phyloP scores from a whole-genome alignment of 306 rosid genomes.

The Datisca glomerata region DNA sequence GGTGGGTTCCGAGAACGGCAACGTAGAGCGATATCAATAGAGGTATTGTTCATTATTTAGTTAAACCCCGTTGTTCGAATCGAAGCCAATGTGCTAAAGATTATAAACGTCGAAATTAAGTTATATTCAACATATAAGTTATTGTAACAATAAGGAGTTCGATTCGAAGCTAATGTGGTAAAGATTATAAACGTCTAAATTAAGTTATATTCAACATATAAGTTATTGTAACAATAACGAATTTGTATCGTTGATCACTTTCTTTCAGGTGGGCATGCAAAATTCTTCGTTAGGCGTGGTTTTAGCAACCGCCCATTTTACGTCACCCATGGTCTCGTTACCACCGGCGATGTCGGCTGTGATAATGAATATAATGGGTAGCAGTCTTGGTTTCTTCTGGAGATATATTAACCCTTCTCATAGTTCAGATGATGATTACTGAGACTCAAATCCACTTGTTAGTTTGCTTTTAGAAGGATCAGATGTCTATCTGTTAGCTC shows the following conservation, averaged over 20 bases:
- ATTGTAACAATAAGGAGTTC: background rate
- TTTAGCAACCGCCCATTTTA: conserved; percentile 28
- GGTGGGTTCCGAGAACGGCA: conserved; percentile 24
- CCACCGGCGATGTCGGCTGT: conserved; percentile 33
- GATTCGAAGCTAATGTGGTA: no score
- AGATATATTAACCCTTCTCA: conserved; percentile 19
- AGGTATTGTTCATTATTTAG: conserved; percentile 14
- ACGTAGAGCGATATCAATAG: conserved; percentile 30
- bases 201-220: no score
- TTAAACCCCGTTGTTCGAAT: no score
- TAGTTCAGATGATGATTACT: no score
- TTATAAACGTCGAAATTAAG: no score
- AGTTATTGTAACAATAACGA: background rate
- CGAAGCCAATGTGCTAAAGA: no score
- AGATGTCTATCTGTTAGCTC: no score
- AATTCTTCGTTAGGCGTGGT: conserved; percentile 32
- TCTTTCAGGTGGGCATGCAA: conserved; percentile 34
- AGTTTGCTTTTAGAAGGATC: no score
- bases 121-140: no score
- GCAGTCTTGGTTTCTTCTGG: conserved; percentile 28
- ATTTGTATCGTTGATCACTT: background rate
- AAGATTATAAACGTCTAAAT: no score
- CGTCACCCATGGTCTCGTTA: conserved; percentile 27
- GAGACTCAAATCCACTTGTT: no score
- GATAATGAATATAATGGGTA: conserved; percentile 35